Evolutionary conservation across 805 yeast species (phyloP).

Genomic region (Metschnikowia borealis): DNA sequence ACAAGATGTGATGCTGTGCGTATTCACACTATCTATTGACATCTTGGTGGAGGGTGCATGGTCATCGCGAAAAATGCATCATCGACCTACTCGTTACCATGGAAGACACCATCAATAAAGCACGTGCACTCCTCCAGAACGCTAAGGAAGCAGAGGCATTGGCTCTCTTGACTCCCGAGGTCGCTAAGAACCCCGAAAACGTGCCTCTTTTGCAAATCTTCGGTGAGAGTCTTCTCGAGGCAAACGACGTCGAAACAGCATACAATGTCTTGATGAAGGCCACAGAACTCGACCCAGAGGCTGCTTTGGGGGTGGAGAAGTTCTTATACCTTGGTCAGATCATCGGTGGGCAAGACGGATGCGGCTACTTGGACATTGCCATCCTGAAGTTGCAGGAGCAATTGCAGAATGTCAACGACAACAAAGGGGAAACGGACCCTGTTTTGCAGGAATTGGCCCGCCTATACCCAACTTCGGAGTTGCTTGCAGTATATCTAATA

Average conservation of each 20-base stretch:
- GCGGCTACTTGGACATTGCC: slow-evolving; percentile 60
- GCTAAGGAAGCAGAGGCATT: slow-evolving; percentile 56
- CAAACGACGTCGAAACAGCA: slow-evolving; percentile 75
- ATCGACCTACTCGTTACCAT: slow-evolving; percentile 4
- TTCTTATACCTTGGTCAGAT: slow-evolving; percentile 90
- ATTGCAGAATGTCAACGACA: slow-evolving; percentile 29
- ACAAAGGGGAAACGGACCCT: slow-evolving; percentile 21
- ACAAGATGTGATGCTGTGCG: not conserved
- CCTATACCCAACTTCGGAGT: slow-evolving; percentile 22
- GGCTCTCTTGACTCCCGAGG: slow-evolving; percentile 39
- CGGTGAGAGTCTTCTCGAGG: slow-evolving; percentile 79
- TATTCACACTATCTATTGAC: not conserved
- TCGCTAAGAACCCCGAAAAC: slow-evolving; percentile 28
- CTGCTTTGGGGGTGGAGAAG: slow-evolving; percentile 67
- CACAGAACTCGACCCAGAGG: slow-evolving; percentile 67
- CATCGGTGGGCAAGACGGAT: slow-evolving; percentile 76
- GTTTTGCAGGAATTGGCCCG: slow-evolving; percentile 24
- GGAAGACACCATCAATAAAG: slow-evolving; percentile 25
- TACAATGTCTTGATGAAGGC: slow-evolving; percentile 56
- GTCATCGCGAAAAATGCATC: slow-evolving; percentile 14
- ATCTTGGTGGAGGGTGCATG: not conserved
- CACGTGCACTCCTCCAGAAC: slow-evolving; percentile 43
- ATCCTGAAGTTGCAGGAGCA: slow-evolving; percentile 43
- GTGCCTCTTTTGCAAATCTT: slow-evolving; percentile 51
- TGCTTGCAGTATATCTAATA: slow-evolving; percentile 32